Percentiles rank a stretch among this genome's conserved stretches.
Evolutionary conservation across 306 rosid genomes (phyloP).

Genomic region (Trifolium repens): DNA sequence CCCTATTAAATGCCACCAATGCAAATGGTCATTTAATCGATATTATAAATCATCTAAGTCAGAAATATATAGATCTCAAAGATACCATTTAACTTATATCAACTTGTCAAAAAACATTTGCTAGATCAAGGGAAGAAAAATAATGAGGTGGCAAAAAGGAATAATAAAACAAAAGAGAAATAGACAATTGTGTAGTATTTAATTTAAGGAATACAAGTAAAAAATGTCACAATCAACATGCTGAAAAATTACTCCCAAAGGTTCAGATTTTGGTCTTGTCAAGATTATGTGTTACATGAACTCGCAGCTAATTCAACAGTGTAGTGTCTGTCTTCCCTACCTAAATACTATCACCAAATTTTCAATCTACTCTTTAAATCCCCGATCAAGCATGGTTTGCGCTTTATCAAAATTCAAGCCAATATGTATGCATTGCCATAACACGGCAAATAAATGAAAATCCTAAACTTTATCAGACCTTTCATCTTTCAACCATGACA

Average conservation of each 20-base stretch:
- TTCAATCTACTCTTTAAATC: conserved; percentile 24
- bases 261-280: conserved; percentile 11
- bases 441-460: neutral
- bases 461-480: conserved; percentile 21
- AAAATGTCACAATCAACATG: neutral
- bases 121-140: neutral
- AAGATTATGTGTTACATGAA: conserved; percentile 1
- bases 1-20: conserved; percentile 50
- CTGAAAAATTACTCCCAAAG: conserved; percentile 33
- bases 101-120: neutral
- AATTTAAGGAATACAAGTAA: conserved; percentile 9
- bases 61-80: conserved; percentile 30
- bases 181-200: conserved; percentile 5
- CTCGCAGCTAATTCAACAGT: conserved; percentile 27
- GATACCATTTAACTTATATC: neutral
- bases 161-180: neutral
- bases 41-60: conserved; percentile 29
- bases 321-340: conserved; percentile 3
- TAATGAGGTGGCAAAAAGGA: neutral
- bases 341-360: neutral
- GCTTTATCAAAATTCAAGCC: conserved; percentile 21
- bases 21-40: conserved; percentile 21
- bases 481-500: conserved; percentile 4
- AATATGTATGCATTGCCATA: neutral
- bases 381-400: conserved; percentile 15